Conservation (phyloP, 495 filamentous ascomycete genomes). For the Aspergillus incahuasiensis region DNA sequence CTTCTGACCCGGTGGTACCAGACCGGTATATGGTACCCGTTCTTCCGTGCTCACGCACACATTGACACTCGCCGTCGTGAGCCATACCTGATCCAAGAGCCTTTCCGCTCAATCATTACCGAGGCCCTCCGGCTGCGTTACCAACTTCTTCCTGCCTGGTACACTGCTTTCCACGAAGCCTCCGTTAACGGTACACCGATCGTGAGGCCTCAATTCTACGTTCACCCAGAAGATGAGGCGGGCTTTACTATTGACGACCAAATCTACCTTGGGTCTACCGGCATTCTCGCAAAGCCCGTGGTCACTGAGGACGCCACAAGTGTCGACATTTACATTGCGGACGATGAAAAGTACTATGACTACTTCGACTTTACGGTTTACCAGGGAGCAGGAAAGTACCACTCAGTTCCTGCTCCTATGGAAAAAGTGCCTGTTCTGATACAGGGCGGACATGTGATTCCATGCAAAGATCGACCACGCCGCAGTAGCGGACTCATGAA, state of each 20-base stretch:
- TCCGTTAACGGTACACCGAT: slow-evolving; percentile 79
- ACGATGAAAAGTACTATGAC: slow-evolving; percentile 85
- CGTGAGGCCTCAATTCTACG: slow-evolving; percentile 85
- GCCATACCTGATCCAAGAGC: slow-evolving; percentile 82
- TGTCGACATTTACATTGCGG: slow-evolving; percentile 81
- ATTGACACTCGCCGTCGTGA: slow-evolving; percentile 92
- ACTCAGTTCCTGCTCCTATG: slow-evolving; percentile 69
- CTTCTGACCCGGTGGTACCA: slow-evolving; percentile 95
- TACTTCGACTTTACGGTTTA: slow-evolving; percentile 83
- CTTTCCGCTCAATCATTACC: slow-evolving; percentile 79
- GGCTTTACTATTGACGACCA: slow-evolving; percentile 90
- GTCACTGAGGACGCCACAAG: slow-evolving; percentile 65
- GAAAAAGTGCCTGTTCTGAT: slow-evolving; percentile 85
- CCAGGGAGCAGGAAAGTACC: slow-evolving; percentile 58
- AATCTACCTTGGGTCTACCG: slow-evolving; percentile 81
- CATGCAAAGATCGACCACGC: slow-evolving; percentile 80
- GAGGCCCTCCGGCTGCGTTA: slow-evolving; percentile 86
- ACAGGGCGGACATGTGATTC: slow-evolving; percentile 87
- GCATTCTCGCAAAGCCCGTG: slow-evolving; percentile 84
- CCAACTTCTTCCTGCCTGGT: slow-evolving; percentile 87
- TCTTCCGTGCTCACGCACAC: slow-evolving; percentile 97
- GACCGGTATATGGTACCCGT: slow-evolving; percentile 94
- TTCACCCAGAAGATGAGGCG: slow-evolving; percentile 78
- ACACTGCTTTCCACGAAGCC: slow-evolving; percentile 92
- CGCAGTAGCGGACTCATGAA: slow-evolving; percentile 84